These are phyloP conservation scores for Aspergillus thermomutatus DNA, from an alignment of 2,329 filamentous ascomycete species.

Conservation along the genomic window DNA sequence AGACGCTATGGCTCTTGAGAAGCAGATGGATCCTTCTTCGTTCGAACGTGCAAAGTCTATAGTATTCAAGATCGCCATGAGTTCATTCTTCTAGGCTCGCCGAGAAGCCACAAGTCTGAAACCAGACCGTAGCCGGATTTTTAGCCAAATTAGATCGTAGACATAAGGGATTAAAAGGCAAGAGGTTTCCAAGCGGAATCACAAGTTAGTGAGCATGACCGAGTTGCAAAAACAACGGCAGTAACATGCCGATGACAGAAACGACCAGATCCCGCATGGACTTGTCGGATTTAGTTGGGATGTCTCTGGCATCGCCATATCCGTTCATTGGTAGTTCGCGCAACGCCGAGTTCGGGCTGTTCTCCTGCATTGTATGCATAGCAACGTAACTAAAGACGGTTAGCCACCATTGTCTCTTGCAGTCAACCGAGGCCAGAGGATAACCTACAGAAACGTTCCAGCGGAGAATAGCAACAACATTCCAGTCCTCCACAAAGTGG, in stretches of 20 bases:
- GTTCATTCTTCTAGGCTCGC: background rate
- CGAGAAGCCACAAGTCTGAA: background rate
- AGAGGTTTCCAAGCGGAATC: constrained; percentile 1
- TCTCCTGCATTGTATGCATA: constrained; percentile 96
- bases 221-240: constrained; percentile 47
- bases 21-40: background rate
- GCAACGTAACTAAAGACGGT: constrained; percentile 72
- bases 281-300: constrained; percentile 32
- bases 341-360: constrained; percentile 29
- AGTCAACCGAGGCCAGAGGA: background rate
- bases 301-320: constrained; percentile 39
- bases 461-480: constrained; percentile 92
- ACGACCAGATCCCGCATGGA: constrained; percentile 45
- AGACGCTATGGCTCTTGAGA: background rate
- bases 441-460: constrained; percentile 84
- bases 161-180: background rate
- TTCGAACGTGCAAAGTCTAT: constrained; percentile 18
- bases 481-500: constrained; percentile 82
- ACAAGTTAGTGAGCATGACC: constrained; percentile 43
- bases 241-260: constrained; percentile 47
- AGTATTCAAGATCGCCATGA: background rate
- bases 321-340: constrained; percentile 39
- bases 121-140: background rate
- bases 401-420: constrained; percentile 9
- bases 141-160: background rate